These are phyloP conservation scores for Claviceps monticola DNA, from an alignment of 2,329 filamentous ascomycete genomes.

Conservation along the genomic window DNA sequence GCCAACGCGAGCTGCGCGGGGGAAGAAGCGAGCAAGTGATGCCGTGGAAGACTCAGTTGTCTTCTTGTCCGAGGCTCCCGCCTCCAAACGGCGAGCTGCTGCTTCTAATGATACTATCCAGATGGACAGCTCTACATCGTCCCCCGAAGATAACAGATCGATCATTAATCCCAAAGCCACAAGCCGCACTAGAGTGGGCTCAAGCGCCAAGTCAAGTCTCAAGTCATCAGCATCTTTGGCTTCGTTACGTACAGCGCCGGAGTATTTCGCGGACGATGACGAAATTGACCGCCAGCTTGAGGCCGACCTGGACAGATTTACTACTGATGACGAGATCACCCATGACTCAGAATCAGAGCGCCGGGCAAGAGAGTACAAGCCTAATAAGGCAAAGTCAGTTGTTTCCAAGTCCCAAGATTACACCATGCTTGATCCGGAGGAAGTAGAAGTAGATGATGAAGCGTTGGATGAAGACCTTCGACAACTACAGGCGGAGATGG, in stretches of 20 bases:
- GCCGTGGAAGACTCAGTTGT: constrained; percentile 36
- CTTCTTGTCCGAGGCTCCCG: constrained; percentile 31
- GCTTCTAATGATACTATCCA: constrained; percentile 34
- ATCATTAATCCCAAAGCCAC: constrained; percentile 19
- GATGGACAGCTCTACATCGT: constrained; percentile 23
- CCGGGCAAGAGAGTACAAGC: constrained; percentile 15
- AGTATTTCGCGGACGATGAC: constrained; percentile 40
- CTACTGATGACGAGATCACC: constrained; percentile 36
- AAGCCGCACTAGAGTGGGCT: constrained; percentile 23
- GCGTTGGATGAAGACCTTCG: constrained; percentile 37
- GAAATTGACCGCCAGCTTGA: constrained; percentile 54
- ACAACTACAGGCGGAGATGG: constrained; percentile 36
- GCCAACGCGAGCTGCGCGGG: constrained; percentile 28
- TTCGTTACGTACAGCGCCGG: constrained; percentile 26
- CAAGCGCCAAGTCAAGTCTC: constrained; percentile 23
- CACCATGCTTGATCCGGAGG: constrained; percentile 39
- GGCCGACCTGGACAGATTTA: constrained; percentile 45
- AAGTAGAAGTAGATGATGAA: constrained; percentile 30
- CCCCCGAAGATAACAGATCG: constrained; percentile 28
- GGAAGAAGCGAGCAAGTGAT: constrained; percentile 51
- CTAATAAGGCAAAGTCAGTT: constrained; percentile 15
- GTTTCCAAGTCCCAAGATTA: constrained; percentile 24
- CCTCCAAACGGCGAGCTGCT: constrained; percentile 45
- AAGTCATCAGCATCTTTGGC: constrained; percentile 35
- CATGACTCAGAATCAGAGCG: constrained; percentile 33